Base-by-base conservation (phyloP, 306 rosid species). In the Sophora flavescens region DNA sequence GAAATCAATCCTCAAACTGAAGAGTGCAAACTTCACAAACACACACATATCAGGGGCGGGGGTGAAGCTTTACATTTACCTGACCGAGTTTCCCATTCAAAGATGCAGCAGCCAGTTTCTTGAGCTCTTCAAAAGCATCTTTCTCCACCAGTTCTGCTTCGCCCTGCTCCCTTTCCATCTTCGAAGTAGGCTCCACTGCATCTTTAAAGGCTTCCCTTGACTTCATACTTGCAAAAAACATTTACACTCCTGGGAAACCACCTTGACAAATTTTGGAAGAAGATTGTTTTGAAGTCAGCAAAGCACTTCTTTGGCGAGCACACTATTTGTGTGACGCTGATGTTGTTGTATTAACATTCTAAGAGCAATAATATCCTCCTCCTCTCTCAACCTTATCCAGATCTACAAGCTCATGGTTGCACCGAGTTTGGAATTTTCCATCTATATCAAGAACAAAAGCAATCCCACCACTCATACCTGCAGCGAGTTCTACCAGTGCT, bases 391-490 rank as follows among this genome's bases (percentile, higher is more conserved):
- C 93, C 82, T 78, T 88, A 28, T 96, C 99, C 44, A 96, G 89
- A 84, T 96, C 99, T 38, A 92, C 97, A 73, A 96, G 98, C 86
- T 96, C 99, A 10, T 33, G 81, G 86, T 96, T 96, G 86, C 99
- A 92, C 32, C 97, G 83, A 33, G 93, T 78, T 56, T 60, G 75
- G 83, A 96, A 96, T 58, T 86, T 82, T 32, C 91, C 91, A 72
- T 91, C 96, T 41, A 81, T 22, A 63, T 96, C 97, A 76, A 92
- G 91, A 80, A 96, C 90, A 73, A 87, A 96, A 77, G 99, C 98
- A 51, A 91, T 47, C 84, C 99, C 99, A 68, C 99, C 99, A 77
- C 99, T 96, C 99, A 96, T 96, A 54, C 99, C 99, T 8, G 99
- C 99, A 14, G 99, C 99, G 76, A 96, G 92, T 96, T 78, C 99